Base-by-base conservation (phyloP, 1,139 yeast species). In the Nakaseomyces kungkrabaensis region DNA sequence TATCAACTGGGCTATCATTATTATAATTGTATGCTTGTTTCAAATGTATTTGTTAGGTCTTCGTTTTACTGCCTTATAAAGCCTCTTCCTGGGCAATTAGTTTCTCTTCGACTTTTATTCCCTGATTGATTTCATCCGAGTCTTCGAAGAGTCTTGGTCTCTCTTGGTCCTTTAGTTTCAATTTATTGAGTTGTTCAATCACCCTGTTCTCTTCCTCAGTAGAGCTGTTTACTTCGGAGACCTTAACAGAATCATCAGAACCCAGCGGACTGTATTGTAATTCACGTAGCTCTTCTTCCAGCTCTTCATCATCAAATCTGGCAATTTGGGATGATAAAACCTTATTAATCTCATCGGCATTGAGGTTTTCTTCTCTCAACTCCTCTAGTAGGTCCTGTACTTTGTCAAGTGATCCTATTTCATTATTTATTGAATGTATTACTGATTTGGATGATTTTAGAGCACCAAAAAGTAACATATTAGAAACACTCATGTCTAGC, bases 401-500 rank as follows among this genome's bases (percentile, higher is more conserved):
- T 54, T 66, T 54, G 54, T 67, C 68, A 65, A 72, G 40, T 56
- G 70, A 55, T 7, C 71, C 71, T 36, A 65, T 54, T 47, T 66
- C 64, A 2, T 59, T 48, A 48, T 68, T 68, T 26, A 69, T 58
- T 7, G 57, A 51, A 46, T 56, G 60, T 31, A 69, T 54, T 5
- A 66, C 51, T 4, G 58, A 56, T 1, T 73, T 61, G 6, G 78
- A 72, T 3, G 62, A 62, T 13, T 64, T 59, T 46, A 77, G 57
- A 5, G 73, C 71, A n/a, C 66, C 64, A 36, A 71, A 61, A 4
- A 77, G 56, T 17, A 68, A 61, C 4, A 67, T 60, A 54, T 78
- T 78, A 3, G 74, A 66, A 11, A 70, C 66, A 1, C 81, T 74
- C 50, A 76, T 75, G 55, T 78, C 73, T 43, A 79, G 72, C 54